phyloP scores from a whole-genome alignment of 2,329 filamentous ascomycete species.

The Fusarium nurragi region DNA sequence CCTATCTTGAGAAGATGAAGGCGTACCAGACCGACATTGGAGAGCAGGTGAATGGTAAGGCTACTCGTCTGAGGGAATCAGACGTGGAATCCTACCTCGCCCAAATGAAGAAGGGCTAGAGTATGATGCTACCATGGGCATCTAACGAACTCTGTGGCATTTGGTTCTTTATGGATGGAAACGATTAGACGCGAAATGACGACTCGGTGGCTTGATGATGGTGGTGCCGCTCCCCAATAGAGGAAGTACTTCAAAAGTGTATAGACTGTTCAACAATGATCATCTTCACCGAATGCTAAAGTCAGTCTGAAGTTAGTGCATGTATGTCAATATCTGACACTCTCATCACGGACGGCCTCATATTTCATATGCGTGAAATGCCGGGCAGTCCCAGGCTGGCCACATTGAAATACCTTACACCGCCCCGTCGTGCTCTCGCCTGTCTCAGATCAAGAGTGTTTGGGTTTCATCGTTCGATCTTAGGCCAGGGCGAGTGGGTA shows the following conservation, averaged over 20 bases:
- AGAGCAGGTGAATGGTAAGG: conserved; percentile 70
- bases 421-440: too few species aligned
- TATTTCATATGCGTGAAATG: too few species aligned
- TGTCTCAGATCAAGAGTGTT: too few species aligned
- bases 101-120: conserved; percentile 15
- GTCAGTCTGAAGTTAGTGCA: too few species aligned
- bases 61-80: conserved; percentile 60
- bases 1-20: conserved; percentile 71
- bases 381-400: too few species aligned
- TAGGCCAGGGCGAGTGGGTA: not conserved
- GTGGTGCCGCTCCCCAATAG: not conserved
- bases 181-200: not conserved
- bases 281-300: too few species aligned
- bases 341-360: too few species aligned
- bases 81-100: conserved; percentile 20
- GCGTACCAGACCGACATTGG: conserved; percentile 42
- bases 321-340: too few species aligned
- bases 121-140: not conserved
- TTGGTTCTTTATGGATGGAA: not conserved
- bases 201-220: not conserved
- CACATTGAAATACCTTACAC: too few species aligned
- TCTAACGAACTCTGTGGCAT: not conserved
- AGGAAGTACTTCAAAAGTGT: not conserved
- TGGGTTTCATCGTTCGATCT: not conserved
- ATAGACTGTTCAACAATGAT: not conserved